Conservation (phyloP, 2,329 filamentous ascomycete genomes). For the Cylindrodendrum hubeiense region DNA sequence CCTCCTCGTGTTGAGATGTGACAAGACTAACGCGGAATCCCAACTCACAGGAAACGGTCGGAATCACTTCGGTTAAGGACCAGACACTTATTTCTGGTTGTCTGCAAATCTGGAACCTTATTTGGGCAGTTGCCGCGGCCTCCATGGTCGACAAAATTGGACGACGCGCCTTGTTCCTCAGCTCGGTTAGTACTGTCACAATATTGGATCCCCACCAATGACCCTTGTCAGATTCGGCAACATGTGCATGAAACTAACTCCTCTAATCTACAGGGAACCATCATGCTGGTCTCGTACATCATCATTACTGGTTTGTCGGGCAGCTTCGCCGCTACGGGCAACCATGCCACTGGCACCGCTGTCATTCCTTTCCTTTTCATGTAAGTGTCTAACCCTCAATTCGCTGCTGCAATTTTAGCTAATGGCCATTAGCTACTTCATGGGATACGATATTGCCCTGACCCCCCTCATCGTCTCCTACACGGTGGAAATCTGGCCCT, state of each 20-base stretch:
- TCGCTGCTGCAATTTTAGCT: background rate
- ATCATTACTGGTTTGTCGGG: slow-evolving; percentile 21
- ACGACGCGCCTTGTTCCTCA: slow-evolving; percentile 7
- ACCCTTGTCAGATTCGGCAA: background rate
- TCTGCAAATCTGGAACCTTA: slow-evolving; percentile 18
- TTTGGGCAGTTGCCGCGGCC: slow-evolving; percentile 11
- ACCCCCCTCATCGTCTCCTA: slow-evolving; percentile 58
- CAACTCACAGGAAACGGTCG: slow-evolving; percentile 41
- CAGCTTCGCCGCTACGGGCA: slow-evolving; percentile 9
- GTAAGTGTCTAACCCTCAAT: slow-evolving; percentile 30
- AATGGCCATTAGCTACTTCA: slow-evolving; percentile 44
- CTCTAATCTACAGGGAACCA: background rate
- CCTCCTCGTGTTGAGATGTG: background rate
- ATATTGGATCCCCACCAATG: background rate
- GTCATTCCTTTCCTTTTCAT: slow-evolving; percentile 13
- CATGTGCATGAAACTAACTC: background rate
- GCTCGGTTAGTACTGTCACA: slow-evolving; percentile 5
- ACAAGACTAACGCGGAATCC: too few relatives aligned
- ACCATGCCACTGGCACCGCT: slow-evolving; percentile 5
- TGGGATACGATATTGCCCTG: slow-evolving; percentile 63
- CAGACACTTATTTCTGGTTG: slow-evolving; percentile 34
- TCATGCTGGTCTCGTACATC: slow-evolving; percentile 21
- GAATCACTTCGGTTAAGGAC: slow-evolving; percentile 47
- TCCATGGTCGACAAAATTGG: slow-evolving; percentile 14
- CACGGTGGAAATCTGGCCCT: slow-evolving; percentile 39